Evolutionary conservation across 495 filamentous ascomycete species (phyloP), one percentile per base, ranked within the genome.

Genomic region (Hyaloscypha finlandica): DNA sequence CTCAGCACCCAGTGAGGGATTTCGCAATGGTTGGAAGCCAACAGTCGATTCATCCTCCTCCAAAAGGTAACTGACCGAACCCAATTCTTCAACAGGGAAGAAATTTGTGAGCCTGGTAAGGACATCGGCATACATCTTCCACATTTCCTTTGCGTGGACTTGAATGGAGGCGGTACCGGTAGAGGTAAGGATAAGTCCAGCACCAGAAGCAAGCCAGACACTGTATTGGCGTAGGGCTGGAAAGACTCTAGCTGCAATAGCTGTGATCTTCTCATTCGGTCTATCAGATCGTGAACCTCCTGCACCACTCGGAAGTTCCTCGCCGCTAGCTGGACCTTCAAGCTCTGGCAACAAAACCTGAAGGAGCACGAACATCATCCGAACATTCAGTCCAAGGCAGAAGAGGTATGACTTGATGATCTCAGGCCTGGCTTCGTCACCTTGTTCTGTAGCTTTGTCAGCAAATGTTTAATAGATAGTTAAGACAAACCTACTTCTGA

Each of bases 321-420:
- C 84, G 56, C 86, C 85, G 33, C 74, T 76, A 9, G 80, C 82
- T 20, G 81, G 79, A 16, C 85, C 82, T 64, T 90, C 84, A 11
- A 95, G 76, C 73, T 90, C 87, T 6, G 84, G 79, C 68, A 90
- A 78, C 35, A 97, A 83, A 42, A 91, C 80, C 61, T 91, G 88
- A 32, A 95, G 85, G 16, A 98, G 81, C 1, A 85, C 89, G 60
- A 89, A 86, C 72, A 96, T 90, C 0, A 89, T 93, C 35, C 90
- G 91, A 57, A 93, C 81, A 68, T 97, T 99, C 65, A 96, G 82
- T 29, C 89, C 84, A 39, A 96, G 83, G 61, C 91, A 87, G 75
- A 90, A 93, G 61, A 89, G 84, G 74, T 86, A 88, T 3, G 90
- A 85, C 63, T 85, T 78, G 22, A 82, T 78, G 45, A 37, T 45